Conservation (phyloP, 2,329 filamentous ascomycete genomes). For the Tolypocladium amazonense region DNA sequence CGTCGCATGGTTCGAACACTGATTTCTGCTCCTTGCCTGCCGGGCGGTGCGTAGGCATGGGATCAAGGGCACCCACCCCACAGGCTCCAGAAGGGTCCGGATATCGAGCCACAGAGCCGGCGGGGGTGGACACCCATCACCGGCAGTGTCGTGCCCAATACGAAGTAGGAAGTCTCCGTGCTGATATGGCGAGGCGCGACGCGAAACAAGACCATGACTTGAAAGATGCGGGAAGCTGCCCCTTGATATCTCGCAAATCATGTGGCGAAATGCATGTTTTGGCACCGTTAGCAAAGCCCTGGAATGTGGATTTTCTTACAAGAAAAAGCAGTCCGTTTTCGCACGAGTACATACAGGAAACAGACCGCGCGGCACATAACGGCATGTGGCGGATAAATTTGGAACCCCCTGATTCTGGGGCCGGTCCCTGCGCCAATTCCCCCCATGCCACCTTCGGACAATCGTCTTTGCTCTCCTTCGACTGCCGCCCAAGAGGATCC, state of each 20-base stretch:
- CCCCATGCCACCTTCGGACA: not conserved
- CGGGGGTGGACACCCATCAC: not conserved
- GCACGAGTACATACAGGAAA: not conserved
- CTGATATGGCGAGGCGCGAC: not conserved
- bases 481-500: not conserved
- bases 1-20: not conserved
- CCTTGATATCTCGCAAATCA: not conserved
- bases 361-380: not conserved
- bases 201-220: not conserved
- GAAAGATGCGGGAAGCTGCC: not conserved
- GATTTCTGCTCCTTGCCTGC: not conserved
- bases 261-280: not conserved
- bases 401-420: slow-evolving; percentile 6
- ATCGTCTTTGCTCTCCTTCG: not conserved
- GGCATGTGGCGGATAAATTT: slow-evolving; percentile 8
- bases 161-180: not conserved
- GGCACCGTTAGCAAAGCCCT: not conserved
- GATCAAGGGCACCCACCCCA: not conserved
- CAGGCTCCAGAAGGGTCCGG: slow-evolving; percentile 1
- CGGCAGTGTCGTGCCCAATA: not conserved
- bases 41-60: not conserved
- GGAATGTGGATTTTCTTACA: not conserved
- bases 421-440: not conserved
- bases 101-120: not conserved
- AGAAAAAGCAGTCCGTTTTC: not conserved